Evolutionary conservation across 495 filamentous ascomycete genomes (phyloP).

Genomic region (Aspergillus ellipticus): DNA sequence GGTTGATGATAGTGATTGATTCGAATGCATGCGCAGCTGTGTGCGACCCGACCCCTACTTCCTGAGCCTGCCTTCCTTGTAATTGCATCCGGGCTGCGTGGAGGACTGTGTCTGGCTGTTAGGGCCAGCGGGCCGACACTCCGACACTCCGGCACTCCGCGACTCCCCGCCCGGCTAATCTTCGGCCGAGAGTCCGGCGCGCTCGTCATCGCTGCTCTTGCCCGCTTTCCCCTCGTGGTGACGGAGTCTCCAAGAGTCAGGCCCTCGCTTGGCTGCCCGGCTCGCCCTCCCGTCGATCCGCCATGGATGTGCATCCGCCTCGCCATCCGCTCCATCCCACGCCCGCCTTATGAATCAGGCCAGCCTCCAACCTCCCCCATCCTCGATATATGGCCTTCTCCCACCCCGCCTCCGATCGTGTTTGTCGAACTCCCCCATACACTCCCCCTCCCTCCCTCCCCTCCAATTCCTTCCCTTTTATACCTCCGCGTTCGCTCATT

Average conservation of each 20-base stretch:
- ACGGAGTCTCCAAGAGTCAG: too few relatives aligned
- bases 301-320: not conserved
- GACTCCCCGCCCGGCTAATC: constrained; percentile 18
- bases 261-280: not conserved
- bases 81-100: not conserved
- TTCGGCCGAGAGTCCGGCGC: constrained; percentile 7
- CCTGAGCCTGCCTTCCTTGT: too few relatives aligned
- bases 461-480: not conserved
- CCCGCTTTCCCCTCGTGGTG: too few relatives aligned
- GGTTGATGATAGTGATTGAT: not conserved
- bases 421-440: too few relatives aligned
- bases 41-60: too few relatives aligned
- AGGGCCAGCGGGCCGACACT: not conserved
- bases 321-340: too few relatives aligned
- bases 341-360: not conserved
- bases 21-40: too few relatives aligned
- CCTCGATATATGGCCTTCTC: not conserved
- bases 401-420: not conserved
- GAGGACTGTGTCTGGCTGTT: not conserved
- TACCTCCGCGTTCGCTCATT: too few relatives aligned
- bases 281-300: not conserved
- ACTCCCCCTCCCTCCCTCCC: not conserved
- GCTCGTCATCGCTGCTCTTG: not conserved
- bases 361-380: not conserved
- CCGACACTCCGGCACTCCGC: not conserved